Conservation (phyloP, 192 early-diverging fungal genomes). For the Coemansia sp. region DNA sequence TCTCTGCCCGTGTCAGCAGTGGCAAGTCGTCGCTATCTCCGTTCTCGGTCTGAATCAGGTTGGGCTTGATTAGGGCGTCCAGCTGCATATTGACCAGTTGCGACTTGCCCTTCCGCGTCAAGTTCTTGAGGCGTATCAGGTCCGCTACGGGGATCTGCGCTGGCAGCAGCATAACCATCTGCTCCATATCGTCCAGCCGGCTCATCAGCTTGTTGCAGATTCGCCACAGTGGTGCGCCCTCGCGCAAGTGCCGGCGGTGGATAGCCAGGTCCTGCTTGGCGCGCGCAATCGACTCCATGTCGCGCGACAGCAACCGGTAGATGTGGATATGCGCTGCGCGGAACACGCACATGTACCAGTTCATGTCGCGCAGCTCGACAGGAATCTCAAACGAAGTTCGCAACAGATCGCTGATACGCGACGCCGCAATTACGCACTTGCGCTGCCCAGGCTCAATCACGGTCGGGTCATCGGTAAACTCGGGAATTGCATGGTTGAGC, state of each 20-base stretch:
- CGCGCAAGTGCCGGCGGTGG: slow-evolving; percentile 48
- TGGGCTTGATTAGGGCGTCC: slow-evolving; percentile 49
- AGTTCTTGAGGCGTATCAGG: slow-evolving; percentile 40
- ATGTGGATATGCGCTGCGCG: slow-evolving; percentile 50
- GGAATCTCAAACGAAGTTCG: slow-evolving; percentile 50
- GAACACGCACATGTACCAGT: slow-evolving; percentile 58
- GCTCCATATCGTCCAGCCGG: slow-evolving; percentile 55
- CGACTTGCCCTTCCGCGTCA: slow-evolving; percentile 50
- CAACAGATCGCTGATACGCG: slow-evolving; percentile 48
- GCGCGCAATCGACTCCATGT: slow-evolving; percentile 36
- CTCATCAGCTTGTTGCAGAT: slow-evolving; percentile 54
- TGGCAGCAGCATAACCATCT: slow-evolving; percentile 54
- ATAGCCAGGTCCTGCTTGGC: slow-evolving; percentile 55
- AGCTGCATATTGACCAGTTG: slow-evolving; percentile 55
- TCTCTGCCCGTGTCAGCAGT: slow-evolving; percentile 21
- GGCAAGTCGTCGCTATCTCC: slow-evolving; percentile 47
- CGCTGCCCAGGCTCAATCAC: slow-evolving; percentile 48
- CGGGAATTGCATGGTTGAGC: slow-evolving; percentile 53
- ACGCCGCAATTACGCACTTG: slow-evolving; percentile 53
- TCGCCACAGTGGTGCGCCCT: slow-evolving; percentile 49
- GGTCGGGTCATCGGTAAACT: slow-evolving; percentile 48
- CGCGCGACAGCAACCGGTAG: slow-evolving; percentile 45
- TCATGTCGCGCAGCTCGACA: slow-evolving; percentile 46
- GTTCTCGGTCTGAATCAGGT: slow-evolving; percentile 36
- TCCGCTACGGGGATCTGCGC: slow-evolving; percentile 50